phyloP scores from a whole-genome alignment of 371 early-diverging fungal genomes.

The Sporodiniella umbellata region DNA sequence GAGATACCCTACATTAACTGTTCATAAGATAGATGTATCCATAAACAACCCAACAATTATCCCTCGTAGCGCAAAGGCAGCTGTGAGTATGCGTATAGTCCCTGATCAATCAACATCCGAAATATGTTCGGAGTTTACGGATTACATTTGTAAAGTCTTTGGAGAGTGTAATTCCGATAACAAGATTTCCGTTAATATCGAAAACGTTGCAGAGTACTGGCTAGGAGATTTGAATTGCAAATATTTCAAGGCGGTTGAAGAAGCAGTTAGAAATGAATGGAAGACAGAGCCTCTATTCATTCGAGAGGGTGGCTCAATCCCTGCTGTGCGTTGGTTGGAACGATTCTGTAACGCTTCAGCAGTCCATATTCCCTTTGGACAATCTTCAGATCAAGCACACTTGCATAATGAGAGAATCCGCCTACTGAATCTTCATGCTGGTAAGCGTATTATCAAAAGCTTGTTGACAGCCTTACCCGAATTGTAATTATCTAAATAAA shows the following conservation, averaged over 20 bases:
- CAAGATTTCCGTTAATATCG: conserved; percentile 46
- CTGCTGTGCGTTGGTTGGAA: conserved; percentile 81
- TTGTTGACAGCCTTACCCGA: conserved; percentile 16
- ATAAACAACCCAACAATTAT: conserved; percentile 73
- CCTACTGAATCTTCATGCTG: conserved; percentile 65
- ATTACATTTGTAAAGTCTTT: conserved; percentile 55
- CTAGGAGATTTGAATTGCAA: conserved; percentile 66
- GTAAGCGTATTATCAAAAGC: conserved; percentile 62
- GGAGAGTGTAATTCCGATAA: conserved; percentile 50
- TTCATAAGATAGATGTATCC: conserved; percentile 77
- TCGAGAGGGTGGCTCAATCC: conserved; percentile 84
- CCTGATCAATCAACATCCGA: conserved; percentile 72
- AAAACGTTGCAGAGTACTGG: conserved; percentile 78
- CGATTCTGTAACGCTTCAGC: conserved; percentile 66
- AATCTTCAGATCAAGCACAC: conserved; percentile 79
- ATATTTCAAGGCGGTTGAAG: conserved; percentile 67
- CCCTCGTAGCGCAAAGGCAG: conserved; percentile 66
- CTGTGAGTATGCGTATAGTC: conserved; percentile 79
- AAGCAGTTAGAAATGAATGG: conserved; percentile 69
- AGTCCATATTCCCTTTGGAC: conserved; percentile 83
- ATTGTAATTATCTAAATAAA: not conserved
- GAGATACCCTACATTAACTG: conserved; percentile 77
- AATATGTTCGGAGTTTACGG: conserved; percentile 55
- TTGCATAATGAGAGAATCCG: conserved; percentile 77
- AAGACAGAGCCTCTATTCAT: conserved; percentile 59